phyloP scores from a whole-genome alignment of 768 basidiomycete genomes.

The Termitomyces titanicus region DNA sequence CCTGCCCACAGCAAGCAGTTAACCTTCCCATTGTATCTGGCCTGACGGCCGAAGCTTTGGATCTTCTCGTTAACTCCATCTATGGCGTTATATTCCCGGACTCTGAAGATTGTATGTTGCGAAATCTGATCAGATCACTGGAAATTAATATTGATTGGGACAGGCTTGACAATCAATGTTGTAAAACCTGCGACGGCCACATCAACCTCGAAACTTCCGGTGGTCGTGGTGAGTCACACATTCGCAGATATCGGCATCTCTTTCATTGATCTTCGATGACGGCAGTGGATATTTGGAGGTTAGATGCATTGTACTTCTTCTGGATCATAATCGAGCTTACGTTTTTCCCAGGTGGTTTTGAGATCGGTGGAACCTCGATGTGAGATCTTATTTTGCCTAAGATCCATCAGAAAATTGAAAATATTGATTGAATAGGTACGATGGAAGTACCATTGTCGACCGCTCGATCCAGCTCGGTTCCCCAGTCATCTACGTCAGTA shows the following conservation, averaged over 20 bases:
- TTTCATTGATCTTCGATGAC: not conserved
- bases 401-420: not conserved
- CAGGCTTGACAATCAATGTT: constrained; percentile 42
- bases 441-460: constrained; percentile 38
- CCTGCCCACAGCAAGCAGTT: constrained; percentile 44
- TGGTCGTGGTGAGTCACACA: constrained; percentile 30
- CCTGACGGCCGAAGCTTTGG: constrained; percentile 23
- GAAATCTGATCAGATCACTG: not conserved
- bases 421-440: constrained; percentile 26
- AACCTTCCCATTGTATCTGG: constrained; percentile 27
- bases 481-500: constrained; percentile 48
- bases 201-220: constrained; percentile 33
- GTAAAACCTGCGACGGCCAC: constrained; percentile 30
- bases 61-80: constrained; percentile 25
- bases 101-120: constrained; percentile 41
- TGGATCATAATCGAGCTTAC: not conserved
- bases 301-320: not conserved
- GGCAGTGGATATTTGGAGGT: constrained; percentile 35
- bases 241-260: not conserved
- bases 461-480: constrained; percentile 35
- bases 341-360: constrained; percentile 24
- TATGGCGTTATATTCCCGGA: constrained; percentile 25
- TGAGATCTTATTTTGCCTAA: constrained; percentile 27
- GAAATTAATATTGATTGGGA: constrained; percentile 18
- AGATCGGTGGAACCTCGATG: constrained; percentile 25